These are phyloP conservation scores for Fusarium mundagurra DNA, from an alignment of 2,329 filamentous ascomycete species.

Conservation along the genomic window DNA sequence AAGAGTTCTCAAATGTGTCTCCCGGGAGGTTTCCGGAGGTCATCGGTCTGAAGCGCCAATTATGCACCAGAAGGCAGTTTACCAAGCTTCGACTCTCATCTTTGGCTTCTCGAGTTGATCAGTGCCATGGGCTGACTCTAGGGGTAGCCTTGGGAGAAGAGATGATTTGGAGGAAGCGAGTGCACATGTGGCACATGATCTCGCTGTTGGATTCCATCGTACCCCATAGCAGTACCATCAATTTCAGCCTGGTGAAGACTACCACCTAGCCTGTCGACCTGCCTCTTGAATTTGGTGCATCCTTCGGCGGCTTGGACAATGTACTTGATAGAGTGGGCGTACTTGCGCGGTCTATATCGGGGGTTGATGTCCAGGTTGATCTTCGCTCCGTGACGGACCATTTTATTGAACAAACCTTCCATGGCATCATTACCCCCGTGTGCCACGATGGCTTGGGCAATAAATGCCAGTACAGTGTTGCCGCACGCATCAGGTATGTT, in stretches of 20 bases:
- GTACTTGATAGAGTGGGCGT: neutral
- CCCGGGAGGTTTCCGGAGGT: neutral
- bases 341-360: neutral
- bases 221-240: neutral
- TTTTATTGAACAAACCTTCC: neutral
- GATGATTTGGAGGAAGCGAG: neutral
- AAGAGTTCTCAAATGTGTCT: neutral
- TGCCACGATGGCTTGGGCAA: neutral
- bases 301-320: neutral
- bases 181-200: neutral
- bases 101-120: neutral
- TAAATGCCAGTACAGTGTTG: neutral
- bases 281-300: neutral
- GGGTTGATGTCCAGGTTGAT: constrained; percentile 8
- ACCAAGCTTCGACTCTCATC: neutral
- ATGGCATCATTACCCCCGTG: neutral
- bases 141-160: neutral
- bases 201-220: too few species aligned
- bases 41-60: neutral
- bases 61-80: neutral
- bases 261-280: neutral
- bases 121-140: neutral
- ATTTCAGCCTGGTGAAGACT: constrained; percentile 1
- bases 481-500: neutral
- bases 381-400: neutral